These are phyloP conservation scores for Trichoderma sp. DNA, from an alignment of 2,329 filamentous ascomycete genomes.

Conservation along the genomic window DNA sequence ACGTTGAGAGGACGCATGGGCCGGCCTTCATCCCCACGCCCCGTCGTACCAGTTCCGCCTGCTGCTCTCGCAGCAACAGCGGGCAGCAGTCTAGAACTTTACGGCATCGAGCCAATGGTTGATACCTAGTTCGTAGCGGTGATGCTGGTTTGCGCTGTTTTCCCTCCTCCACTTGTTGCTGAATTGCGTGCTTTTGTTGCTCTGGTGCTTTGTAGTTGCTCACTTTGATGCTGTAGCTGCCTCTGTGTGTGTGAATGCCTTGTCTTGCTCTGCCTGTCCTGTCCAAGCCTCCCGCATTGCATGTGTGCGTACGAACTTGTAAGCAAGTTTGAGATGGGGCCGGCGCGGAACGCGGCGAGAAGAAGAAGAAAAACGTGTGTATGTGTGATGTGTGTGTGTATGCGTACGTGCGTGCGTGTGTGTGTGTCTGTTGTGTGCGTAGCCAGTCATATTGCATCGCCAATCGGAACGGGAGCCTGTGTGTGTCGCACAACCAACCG, in stretches of 20 bases:
- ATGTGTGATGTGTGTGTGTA: not conserved
- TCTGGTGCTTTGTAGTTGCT: not conserved
- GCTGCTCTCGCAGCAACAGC: conserved; percentile 2
- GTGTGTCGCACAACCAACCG: conserved; percentile 5
- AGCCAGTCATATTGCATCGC: conserved; percentile 11
- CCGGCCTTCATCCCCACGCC: conserved; percentile 11
- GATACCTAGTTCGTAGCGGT: not conserved
- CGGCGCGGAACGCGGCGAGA: conserved; percentile 5
- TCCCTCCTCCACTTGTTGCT: not conserved
- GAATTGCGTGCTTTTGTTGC: not conserved
- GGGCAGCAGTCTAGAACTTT: not conserved
- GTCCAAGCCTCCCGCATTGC: not conserved
- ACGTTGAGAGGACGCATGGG: conserved; percentile 16
- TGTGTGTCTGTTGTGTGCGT: conserved; percentile 1
- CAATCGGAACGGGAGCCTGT: conserved; percentile 17
- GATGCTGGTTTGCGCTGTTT: not conserved
- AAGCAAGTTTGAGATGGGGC: conserved; percentile 2
- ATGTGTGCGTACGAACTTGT: not conserved
- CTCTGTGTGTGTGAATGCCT: not conserved
- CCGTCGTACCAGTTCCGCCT: not conserved
- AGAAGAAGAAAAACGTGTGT: not conserved
- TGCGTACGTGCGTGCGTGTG: not conserved
- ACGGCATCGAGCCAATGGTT: not conserved
- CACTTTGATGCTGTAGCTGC: not conserved
- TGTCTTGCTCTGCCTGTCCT: not conserved